Evolutionary conservation across 495 filamentous ascomycete species (phyloP).

Genomic region (Aspergillus cavernicola): DNA sequence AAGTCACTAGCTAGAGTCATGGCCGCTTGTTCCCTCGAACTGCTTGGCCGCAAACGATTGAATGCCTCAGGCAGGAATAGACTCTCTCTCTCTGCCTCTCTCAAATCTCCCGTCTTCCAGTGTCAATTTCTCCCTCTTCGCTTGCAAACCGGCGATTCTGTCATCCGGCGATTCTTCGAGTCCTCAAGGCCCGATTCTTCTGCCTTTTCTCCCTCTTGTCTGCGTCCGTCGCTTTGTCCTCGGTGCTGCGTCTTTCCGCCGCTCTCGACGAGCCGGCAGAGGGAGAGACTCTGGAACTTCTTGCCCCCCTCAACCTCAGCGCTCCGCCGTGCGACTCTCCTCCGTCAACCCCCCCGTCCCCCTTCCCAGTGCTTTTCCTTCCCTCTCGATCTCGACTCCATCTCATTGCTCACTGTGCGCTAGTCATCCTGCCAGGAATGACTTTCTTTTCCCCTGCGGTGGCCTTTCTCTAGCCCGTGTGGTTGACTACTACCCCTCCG

Average conservation of each 20-base stretch:
- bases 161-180: slow-evolving; percentile 10
- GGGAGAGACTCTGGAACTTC: slow-evolving; percentile 17
- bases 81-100: slow-evolving; percentile 13
- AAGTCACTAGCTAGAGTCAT: no score
- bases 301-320: slow-evolving; percentile 34
- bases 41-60: slow-evolving; percentile 12
- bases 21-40: neutral
- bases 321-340: slow-evolving; percentile 32
- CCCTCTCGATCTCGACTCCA: slow-evolving; percentile 20
- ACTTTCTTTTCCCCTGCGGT: slow-evolving; percentile 40
- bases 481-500: slow-evolving; percentile 43
- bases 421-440: slow-evolving; percentile 42
- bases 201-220: slow-evolving; percentile 19
- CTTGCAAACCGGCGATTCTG: slow-evolving; percentile 18
- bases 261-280: slow-evolving; percentile 28
- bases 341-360: slow-evolving; percentile 26
- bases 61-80: slow-evolving; percentile 17
- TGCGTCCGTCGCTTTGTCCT: slow-evolving; percentile 32
- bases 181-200: neutral
- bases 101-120: slow-evolving; percentile 7
- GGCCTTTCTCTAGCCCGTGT: slow-evolving; percentile 48
- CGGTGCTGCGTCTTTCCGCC: slow-evolving; percentile 38
- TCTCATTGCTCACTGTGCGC: slow-evolving; percentile 28
- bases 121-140: slow-evolving; percentile 11
- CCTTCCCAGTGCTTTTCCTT: slow-evolving; percentile 18